Conservation (phyloP, 2,329 filamentous ascomycete species). For the Penicillium psychrosexuale region DNA sequence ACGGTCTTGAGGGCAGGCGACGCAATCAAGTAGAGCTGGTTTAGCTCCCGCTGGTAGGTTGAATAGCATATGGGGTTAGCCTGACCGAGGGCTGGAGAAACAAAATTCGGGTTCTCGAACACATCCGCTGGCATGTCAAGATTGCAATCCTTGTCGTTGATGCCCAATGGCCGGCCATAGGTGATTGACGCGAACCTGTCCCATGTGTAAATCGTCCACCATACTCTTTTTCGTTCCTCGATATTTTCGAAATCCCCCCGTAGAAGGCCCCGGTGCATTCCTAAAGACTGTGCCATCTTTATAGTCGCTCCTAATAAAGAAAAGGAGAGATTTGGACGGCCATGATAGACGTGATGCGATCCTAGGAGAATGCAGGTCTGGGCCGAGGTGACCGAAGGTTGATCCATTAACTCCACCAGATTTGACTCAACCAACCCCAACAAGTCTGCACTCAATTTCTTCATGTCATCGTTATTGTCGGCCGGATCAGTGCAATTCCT, state of each 20-base stretch:
- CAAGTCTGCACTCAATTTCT: constrained; percentile 15
- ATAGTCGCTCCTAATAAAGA: constrained; percentile 40
- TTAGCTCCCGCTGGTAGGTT: constrained; percentile 25
- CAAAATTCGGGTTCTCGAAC: constrained; percentile 32
- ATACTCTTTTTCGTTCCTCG: constrained; percentile 41
- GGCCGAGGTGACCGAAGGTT: constrained; percentile 36
- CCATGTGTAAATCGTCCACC: constrained; percentile 47
- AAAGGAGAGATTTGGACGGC: constrained; percentile 42
- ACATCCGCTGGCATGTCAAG: constrained; percentile 35
- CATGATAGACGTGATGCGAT: constrained; percentile 44
- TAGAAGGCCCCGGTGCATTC: constrained; percentile 31
- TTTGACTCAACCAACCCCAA: constrained; percentile 30
- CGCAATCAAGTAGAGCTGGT: constrained; percentile 24
- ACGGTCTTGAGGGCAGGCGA: constrained; percentile 24
- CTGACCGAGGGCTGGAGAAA: neutral
- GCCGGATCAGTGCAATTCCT: constrained; percentile 13
- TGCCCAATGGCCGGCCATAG: constrained; percentile 42
- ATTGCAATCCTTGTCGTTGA: constrained; percentile 43
- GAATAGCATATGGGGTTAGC: constrained; percentile 19
- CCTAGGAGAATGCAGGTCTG: constrained; percentile 43
- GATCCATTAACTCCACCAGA: constrained; percentile 43
- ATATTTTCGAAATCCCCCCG: constrained; percentile 22
- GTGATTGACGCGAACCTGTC: constrained; percentile 43
- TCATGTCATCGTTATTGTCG: constrained; percentile 11
- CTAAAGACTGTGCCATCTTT: constrained; percentile 36